phyloP scores from a whole-genome alignment of 805 yeast species.

The Yarrowia sp. region DNA sequence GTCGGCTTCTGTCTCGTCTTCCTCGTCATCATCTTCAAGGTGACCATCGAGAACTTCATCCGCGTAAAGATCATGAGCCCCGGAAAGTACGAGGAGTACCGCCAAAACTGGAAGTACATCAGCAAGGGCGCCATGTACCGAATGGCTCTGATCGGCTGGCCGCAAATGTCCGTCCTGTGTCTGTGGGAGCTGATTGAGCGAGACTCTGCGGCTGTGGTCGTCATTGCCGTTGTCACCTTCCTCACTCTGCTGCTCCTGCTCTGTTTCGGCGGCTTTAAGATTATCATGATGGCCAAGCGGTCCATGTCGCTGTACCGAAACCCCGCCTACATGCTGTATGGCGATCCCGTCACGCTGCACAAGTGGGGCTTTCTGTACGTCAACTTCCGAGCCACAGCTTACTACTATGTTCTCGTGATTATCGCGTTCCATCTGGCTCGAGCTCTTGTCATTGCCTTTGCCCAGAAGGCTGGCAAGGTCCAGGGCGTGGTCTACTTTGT shows the following conservation, averaged over 20 bases:
- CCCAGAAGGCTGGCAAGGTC: constrained; percentile 75
- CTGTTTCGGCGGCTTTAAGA: constrained; percentile 68
- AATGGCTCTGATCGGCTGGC: constrained; percentile 77
- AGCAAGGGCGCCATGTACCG: constrained; percentile 88
- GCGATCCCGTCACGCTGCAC: constrained; percentile 76
- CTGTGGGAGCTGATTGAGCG: constrained; percentile 85
- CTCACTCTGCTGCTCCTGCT: constrained; percentile 57
- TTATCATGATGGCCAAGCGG: constrained; percentile 68
- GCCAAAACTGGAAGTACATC: constrained; percentile 79
- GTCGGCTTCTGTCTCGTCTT: constrained; percentile 61
- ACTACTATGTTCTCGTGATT: constrained; percentile 72
- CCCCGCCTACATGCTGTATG: constrained; percentile 88
- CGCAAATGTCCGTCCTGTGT: constrained; percentile 77
- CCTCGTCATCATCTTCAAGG: constrained; percentile 58
- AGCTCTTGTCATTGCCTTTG: constrained; percentile 80
- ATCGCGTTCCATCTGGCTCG: constrained; percentile 67
- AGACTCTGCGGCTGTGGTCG: constrained; percentile 80
- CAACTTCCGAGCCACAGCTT: constrained; percentile 83
- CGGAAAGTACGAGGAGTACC: constrained; percentile 68
- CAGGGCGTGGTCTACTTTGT: constrained; percentile 77
- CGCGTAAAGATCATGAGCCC: constrained; percentile 58
- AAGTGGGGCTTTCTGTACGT: constrained; percentile 90
- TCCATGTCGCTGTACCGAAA: constrained; percentile 74
- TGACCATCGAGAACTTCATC: constrained; percentile 63
- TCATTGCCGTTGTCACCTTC: constrained; percentile 72